Evolutionary conservation across 768 basidiomycete genomes (phyloP).

Genomic region (Agaricus blazei): DNA sequence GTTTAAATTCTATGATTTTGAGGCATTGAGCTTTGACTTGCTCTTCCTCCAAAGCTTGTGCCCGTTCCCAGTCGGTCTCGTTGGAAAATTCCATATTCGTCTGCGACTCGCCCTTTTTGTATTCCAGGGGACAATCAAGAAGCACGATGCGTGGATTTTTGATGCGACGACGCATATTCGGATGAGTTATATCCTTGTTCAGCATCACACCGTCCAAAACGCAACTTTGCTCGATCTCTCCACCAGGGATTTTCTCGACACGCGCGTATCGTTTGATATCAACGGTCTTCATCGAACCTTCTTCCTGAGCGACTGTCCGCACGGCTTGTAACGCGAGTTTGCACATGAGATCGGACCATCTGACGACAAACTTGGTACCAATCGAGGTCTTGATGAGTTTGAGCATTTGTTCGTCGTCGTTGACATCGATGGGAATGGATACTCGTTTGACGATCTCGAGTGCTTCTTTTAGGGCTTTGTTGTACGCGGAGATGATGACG

Average conservation of each 20-base stretch:
- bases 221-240: slow-evolving; percentile 89
- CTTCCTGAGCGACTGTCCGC: slow-evolving; percentile 70
- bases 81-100: slow-evolving; percentile 98
- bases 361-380: slow-evolving; percentile 94
- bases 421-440: slow-evolving; percentile 84
- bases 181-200: slow-evolving; percentile 99
- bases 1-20: slow-evolving; percentile 87
- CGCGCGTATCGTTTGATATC: slow-evolving; percentile 98
- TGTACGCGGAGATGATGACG: slow-evolving; percentile 97
- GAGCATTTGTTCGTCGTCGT: slow-evolving; percentile 87
- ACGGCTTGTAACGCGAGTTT: slow-evolving; percentile 90
- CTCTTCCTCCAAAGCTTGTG: slow-evolving; percentile 95
- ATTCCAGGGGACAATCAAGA: slow-evolving; percentile 93
- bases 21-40: slow-evolving; percentile 87
- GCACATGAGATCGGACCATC: slow-evolving; percentile 99
- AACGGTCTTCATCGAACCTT: slow-evolving; percentile 77
- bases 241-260: slow-evolving; percentile 96
- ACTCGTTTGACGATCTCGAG: slow-evolving; percentile 85
- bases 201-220: slow-evolving; percentile 92
- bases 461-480: slow-evolving; percentile 90
- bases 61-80: slow-evolving; percentile 88
- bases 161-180: slow-evolving; percentile 91
- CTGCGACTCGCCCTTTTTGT: slow-evolving; percentile 98
- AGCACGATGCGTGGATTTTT: slow-evolving; percentile 84
- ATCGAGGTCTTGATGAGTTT: slow-evolving; percentile 97